A percentile compares a stretch with the other conserved stretches of the same genome.
Evolutionary conservation across 768 basidiomycete species (phyloP).

Genomic region (Neoboletus subvelutipes): DNA sequence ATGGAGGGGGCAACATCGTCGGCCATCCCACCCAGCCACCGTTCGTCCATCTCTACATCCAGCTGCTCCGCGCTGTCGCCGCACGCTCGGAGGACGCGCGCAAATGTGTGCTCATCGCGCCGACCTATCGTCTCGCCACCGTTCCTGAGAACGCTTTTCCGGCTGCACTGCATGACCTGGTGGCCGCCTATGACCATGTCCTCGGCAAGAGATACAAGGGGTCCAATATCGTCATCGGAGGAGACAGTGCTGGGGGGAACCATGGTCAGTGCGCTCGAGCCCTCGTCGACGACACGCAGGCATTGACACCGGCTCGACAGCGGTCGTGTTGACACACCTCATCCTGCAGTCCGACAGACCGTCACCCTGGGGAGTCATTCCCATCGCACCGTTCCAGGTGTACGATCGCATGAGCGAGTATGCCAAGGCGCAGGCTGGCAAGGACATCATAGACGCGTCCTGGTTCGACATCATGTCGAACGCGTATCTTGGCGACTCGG

Average conservation of each 20-base stretch:
- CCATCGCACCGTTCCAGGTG: slow-evolving; percentile 47
- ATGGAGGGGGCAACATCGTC: slow-evolving; percentile 20
- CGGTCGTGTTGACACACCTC: slow-evolving; percentile 27
- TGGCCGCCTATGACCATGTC: slow-evolving; percentile 28
- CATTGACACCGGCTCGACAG: slow-evolving; percentile 4
- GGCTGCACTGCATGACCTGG: slow-evolving; percentile 22
- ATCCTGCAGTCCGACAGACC: slow-evolving; percentile 51
- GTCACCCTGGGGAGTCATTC: slow-evolving; percentile 53
- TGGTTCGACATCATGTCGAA: not conserved
- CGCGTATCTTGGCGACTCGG: slow-evolving; percentile 15
- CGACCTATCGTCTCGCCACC: slow-evolving; percentile 27
- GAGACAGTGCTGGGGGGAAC: slow-evolving; percentile 29
- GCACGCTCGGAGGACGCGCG: not conserved
- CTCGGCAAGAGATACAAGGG: slow-evolving; percentile 23
- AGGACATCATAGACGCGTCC: not conserved
- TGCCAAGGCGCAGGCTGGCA: not conserved
- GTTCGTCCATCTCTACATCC: slow-evolving; percentile 4
- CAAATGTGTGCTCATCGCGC: slow-evolving; percentile 18
- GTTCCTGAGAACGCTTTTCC: slow-evolving; percentile 24
- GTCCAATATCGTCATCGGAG: slow-evolving; percentile 21
- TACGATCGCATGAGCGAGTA: not conserved
- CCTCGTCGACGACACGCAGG: too few species aligned
- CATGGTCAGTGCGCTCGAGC: slow-evolving; percentile 15
- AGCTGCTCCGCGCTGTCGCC: slow-evolving; percentile 13
- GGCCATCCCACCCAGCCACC: slow-evolving; percentile 17